Conservation (phyloP, 345 rosid genomes). For the Citrus cavaleriei region DNA sequence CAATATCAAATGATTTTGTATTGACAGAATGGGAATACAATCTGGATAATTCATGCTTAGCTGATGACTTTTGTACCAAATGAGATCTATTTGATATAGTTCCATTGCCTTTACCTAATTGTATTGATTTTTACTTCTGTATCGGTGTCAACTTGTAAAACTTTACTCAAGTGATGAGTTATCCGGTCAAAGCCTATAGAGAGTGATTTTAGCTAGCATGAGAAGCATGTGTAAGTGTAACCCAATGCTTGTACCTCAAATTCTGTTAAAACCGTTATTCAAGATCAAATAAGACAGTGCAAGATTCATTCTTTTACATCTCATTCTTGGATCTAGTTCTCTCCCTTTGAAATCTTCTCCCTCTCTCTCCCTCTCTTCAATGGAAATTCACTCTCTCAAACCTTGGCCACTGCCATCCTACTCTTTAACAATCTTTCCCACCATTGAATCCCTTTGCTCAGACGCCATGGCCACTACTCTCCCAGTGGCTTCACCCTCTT, state of each 20-base stretch:
- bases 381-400: conserved; percentile 11
- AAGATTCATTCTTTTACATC: not conserved
- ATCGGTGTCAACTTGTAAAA: not conserved
- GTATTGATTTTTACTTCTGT: not conserved
- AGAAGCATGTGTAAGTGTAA: not conserved
- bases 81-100: not conserved
- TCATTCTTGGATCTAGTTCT: not conserved
- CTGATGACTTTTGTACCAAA: not conserved
- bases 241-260: not conserved
- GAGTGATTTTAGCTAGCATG: not conserved
- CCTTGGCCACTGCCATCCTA: not conserved
- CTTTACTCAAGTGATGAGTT: not conserved
- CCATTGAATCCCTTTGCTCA: conserved; percentile 7
- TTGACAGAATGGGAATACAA: not conserved
- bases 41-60: not conserved
- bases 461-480: conserved; percentile 9
- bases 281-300: not conserved
- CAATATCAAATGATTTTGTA: not conserved
- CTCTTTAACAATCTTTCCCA: not conserved
- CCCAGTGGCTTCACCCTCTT: conserved; percentile 20
- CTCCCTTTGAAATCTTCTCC: not conserved
- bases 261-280: not conserved
- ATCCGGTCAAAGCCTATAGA: not conserved
- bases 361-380: not conserved
- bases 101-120: not conserved